Percentiles rank a stretch among this genome's conserved stretches.
These are phyloP conservation scores for Botrytis squamosa DNA, from an alignment of 2,329 filamentous ascomycete genomes.

Conservation along the genomic window DNA sequence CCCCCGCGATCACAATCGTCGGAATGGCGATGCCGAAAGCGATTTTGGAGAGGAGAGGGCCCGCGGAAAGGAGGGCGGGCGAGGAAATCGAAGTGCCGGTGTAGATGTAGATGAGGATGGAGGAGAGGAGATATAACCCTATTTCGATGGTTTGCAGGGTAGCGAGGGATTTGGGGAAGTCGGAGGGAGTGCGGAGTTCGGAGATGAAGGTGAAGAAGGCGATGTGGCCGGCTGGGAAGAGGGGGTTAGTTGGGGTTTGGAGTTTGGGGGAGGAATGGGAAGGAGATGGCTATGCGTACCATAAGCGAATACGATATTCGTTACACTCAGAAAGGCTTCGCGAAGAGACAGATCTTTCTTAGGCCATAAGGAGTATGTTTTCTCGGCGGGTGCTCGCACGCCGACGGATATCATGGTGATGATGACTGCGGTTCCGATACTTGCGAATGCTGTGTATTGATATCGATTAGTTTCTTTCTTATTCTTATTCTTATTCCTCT, in stretches of 20 bases:
- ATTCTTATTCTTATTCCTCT: no score
- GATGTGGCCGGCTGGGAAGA: slow-evolving; percentile 49
- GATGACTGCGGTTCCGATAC: slow-evolving; percentile 53
- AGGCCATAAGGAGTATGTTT: slow-evolving; percentile 36
- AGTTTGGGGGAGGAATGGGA: no score
- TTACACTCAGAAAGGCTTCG: slow-evolving; percentile 49
- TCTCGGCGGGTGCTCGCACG: not conserved
- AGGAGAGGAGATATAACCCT: slow-evolving; percentile 53
- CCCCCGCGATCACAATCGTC: slow-evolving; percentile 68
- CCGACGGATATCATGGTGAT: slow-evolving; percentile 52
- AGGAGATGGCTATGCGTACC: not conserved
- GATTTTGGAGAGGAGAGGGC: slow-evolving; percentile 54
- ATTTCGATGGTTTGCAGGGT: slow-evolving; percentile 59
- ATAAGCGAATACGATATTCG: slow-evolving; percentile 61
- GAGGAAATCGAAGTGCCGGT: slow-evolving; percentile 60
- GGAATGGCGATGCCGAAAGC: slow-evolving; percentile 68
- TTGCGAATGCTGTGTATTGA: slow-evolving; percentile 47
- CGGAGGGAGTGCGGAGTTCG: slow-evolving; percentile 54
- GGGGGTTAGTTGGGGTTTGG: not conserved
- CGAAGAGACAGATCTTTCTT: slow-evolving; percentile 39
- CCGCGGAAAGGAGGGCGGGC: slow-evolving; percentile 62
- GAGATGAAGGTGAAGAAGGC: slow-evolving; percentile 60
- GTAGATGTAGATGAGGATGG: slow-evolving; percentile 62
- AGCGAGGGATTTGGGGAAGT: slow-evolving; percentile 58
- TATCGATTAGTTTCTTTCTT: not conserved